A percentile compares a stretch with the other conserved stretches of the same genome.
Evolutionary conservation across 345 rosid genomes (phyloP).

Genomic region (Bretschneidera sinensis): DNA sequence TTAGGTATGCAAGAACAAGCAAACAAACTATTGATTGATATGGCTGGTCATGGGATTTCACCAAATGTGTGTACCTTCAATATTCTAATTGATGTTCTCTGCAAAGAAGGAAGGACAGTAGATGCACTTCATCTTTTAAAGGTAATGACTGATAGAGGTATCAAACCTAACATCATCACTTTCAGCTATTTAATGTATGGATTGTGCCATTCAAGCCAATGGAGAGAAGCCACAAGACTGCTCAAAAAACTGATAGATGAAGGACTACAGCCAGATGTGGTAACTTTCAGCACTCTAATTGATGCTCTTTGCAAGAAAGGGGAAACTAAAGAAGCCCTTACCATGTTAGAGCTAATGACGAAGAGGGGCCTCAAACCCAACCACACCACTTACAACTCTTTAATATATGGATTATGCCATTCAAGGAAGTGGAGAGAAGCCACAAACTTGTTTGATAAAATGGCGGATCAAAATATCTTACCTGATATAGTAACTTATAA

Average conservation of each 20-base stretch:
- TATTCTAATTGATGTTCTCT: no score
- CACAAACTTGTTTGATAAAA: not conserved
- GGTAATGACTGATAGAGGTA: no score
- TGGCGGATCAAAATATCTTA: not conserved
- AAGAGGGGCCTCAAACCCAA: not conserved
- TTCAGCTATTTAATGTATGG: no score
- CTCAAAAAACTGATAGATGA: not conserved
- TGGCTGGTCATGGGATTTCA: no score
- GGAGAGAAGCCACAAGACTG: no score
- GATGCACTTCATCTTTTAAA: no score
- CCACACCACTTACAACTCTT: not conserved
- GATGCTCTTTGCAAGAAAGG: not conserved
- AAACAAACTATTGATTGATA: no score
- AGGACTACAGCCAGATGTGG: not conserved
- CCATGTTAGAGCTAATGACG: not conserved
- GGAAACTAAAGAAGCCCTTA: not conserved
- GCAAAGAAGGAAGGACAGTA: no score
- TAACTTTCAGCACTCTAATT: not conserved
- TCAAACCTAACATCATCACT: no score
- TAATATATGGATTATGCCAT: not conserved
- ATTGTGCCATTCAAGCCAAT: no score
- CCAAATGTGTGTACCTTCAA: no score
- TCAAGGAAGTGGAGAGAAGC: not conserved
- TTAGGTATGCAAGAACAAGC: no score
- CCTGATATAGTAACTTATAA: constrained; percentile 5